phyloP scores from a whole-genome alignment of 768 basidiomycete species.

The Collybiopsis confluens region DNA sequence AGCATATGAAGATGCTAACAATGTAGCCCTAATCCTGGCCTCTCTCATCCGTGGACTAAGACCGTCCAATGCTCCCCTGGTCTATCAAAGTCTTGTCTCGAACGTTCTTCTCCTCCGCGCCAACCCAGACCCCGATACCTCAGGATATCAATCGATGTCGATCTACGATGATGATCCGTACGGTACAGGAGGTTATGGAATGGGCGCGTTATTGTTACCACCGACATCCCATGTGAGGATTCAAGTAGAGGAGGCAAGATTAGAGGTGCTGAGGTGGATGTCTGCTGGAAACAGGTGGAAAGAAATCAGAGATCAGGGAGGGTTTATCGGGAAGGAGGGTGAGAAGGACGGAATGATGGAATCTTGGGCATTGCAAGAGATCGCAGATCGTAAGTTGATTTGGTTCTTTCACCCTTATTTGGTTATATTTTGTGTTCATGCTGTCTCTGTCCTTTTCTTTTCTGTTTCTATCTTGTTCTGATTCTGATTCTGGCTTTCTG shows the following conservation, averaged over 20 bases:
- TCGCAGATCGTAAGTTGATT: slow-evolving; percentile 62
- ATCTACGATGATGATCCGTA: slow-evolving; percentile 11
- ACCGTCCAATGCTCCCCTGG: slow-evolving; percentile 43
- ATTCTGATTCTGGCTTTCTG: background rate
- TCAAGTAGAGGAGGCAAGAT: slow-evolving; percentile 27
- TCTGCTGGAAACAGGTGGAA: slow-evolving; percentile 63
- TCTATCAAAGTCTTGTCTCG: slow-evolving; percentile 71
- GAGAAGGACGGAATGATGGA: slow-evolving; percentile 55
- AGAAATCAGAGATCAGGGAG: slow-evolving; percentile 16
- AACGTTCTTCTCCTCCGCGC: slow-evolving; percentile 68
- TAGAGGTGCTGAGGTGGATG: slow-evolving; percentile 70
- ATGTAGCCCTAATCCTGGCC: slow-evolving; percentile 52
- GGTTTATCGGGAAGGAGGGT: slow-evolving; percentile 1
- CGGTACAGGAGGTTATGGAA: background rate
- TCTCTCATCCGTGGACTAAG: slow-evolving; percentile 39
- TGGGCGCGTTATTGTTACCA: slow-evolving; percentile 50
- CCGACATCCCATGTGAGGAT: slow-evolving; percentile 67
- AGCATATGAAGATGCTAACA: slow-evolving; percentile 3
- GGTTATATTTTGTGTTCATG: background rate
- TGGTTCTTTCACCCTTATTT: background rate
- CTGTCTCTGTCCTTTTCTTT: background rate
- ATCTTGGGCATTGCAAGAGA: slow-evolving; percentile 84
- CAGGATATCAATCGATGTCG: background rate
- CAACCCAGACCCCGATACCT: slow-evolving; percentile 63
- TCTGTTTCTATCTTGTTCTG: background rate